Evolutionary conservation across 2,329 filamentous ascomycete genomes (phyloP), one percentile per base, ranked within the genome.

Genomic region (Penicillium thymicola): DNA sequence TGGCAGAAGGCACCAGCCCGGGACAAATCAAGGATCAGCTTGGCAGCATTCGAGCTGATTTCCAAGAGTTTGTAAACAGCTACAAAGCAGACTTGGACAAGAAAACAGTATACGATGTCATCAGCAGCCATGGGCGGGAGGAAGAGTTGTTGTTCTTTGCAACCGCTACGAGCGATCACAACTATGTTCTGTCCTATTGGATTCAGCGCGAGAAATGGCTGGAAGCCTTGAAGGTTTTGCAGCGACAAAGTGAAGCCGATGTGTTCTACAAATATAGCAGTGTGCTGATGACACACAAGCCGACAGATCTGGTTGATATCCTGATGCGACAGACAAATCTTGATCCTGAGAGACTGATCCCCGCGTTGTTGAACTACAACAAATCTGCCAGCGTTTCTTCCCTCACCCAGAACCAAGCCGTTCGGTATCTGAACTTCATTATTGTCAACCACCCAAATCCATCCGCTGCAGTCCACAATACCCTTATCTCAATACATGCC

Each of bases 231-330:
- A 84, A 85, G 54, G 92, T 97, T 40, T 81, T 99, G 51, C 96
- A 97, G 77, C 92, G 89, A 73, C 94, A 99, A 75, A 96, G 88
- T 5, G 89, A 96, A 49, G 85, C 90, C 0, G 91, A 96, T 49
- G 90, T 96, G 44, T 99, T 97, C 76, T 97, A 97, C 79, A 89
- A 90, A 61, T 97, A 97, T 73, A 94, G 91, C 78, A 96, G 89
- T 67, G 92, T 97, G n/a, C 82, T 99, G 46, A 96, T 99, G 89
- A 88, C 87, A 16, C 90, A 97, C 70, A 87, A 87, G 4, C 86
- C 93, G 0, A 83, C 88, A 6, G 92, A 96, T 51, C 80, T 96
- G 25, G 89, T 97, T n/a, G 93, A 99, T 65, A 92, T 99, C 34
- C 78, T 99, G 68, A 97, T 96, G 89, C 85, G 94, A 36, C 93